phyloP scores from a whole-genome alignment of 345 rosid genomes.

The Abelmoschus esculentus region DNA sequence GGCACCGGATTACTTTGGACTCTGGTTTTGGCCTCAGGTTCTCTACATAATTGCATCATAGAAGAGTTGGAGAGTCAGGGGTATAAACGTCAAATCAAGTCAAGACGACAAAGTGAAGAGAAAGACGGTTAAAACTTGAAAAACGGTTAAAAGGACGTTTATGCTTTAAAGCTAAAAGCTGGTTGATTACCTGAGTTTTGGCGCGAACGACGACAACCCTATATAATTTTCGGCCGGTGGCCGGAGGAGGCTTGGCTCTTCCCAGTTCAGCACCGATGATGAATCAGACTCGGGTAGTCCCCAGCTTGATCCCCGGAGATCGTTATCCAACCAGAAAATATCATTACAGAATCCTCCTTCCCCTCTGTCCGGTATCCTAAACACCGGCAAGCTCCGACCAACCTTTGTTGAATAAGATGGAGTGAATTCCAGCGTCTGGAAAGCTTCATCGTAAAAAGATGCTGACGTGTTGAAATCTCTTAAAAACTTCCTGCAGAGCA shows the following conservation, averaged over 20 bases:
- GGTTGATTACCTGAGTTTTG: slow-evolving; percentile 58
- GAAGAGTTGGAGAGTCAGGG: too few species aligned
- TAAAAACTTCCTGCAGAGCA: slow-evolving; percentile 49
- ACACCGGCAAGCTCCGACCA: slow-evolving; percentile 57
- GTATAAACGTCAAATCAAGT: too few species aligned
- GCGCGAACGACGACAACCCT: slow-evolving; percentile 61
- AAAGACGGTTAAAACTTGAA: neutral
- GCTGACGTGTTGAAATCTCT: slow-evolving; percentile 40
- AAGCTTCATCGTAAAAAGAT: slow-evolving; percentile 67
- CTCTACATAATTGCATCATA: slow-evolving; percentile 11
- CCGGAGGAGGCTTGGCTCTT: slow-evolving; percentile 61
- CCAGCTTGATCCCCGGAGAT: slow-evolving; percentile 21
- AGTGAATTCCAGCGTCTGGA: slow-evolving; percentile 32
- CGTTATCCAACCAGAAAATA: slow-evolving; percentile 38
- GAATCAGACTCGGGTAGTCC: too few species aligned
- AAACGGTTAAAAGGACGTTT: neutral
- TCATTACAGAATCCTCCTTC: slow-evolving; percentile 49
- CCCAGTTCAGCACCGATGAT: slow-evolving; percentile 33
- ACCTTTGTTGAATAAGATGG: slow-evolving; percentile 23
- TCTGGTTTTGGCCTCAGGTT: slow-evolving; percentile 18
- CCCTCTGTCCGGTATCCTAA: slow-evolving; percentile 50
- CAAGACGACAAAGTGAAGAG: too few species aligned
- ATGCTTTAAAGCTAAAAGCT: neutral
- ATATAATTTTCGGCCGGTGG: slow-evolving; percentile 47
- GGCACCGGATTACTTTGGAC: slow-evolving; percentile 5